Conservation (phyloP, 2,329 filamentous ascomycete genomes). For the Cytospora schulzeri region DNA sequence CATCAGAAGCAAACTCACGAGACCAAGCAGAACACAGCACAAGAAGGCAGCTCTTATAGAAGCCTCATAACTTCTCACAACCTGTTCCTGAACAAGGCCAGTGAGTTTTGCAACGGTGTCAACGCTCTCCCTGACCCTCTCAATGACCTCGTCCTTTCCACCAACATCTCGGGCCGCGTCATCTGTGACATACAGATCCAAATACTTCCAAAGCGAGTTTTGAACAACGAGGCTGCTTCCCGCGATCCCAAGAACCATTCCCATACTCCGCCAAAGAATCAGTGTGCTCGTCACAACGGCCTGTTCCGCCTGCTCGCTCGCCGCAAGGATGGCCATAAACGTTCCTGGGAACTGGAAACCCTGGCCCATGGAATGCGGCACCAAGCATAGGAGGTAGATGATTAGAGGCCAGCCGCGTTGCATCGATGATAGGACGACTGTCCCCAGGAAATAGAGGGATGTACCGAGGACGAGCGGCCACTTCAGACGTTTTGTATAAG, state of each 20-base stretch:
- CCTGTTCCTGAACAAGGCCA: constrained; percentile 53
- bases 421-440: constrained; percentile 52
- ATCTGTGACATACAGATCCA: constrained; percentile 55
- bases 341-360: constrained; percentile 67
- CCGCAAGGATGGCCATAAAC: constrained; percentile 64
- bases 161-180: constrained; percentile 48
- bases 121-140: constrained; percentile 55
- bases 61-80: constrained; percentile 56
- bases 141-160: constrained; percentile 56
- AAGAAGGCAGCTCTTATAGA: constrained; percentile 52
- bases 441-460: constrained; percentile 51
- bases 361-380: constrained; percentile 59
- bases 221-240: constrained; percentile 72
- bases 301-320: constrained; percentile 61
- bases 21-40: constrained; percentile 47
- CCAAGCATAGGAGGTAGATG: constrained; percentile 58
- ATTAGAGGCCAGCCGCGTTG: constrained; percentile 52
- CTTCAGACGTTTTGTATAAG: constrained; percentile 60
- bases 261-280: constrained; percentile 69
- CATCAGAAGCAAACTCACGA: constrained; percentile 51
- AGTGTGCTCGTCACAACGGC: constrained; percentile 72
- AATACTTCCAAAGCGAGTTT: constrained; percentile 64
- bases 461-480: constrained; percentile 59
- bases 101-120: constrained; percentile 52
- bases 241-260: constrained; percentile 73